Conservation (phyloP, 768 basidiomycete species). For the Lyophyllum semitale region DNA sequence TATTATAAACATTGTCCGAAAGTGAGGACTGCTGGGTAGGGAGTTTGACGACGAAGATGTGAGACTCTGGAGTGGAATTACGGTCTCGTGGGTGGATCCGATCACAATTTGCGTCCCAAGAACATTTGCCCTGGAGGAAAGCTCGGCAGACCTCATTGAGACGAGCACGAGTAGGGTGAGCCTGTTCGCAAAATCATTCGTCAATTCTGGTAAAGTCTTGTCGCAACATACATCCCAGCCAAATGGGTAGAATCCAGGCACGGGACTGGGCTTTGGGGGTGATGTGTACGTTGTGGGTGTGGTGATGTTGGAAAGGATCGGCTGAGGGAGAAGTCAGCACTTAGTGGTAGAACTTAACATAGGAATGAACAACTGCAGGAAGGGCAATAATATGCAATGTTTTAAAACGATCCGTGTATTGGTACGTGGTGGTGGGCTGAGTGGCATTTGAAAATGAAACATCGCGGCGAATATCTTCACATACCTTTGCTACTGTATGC, state of each 20-base stretch:
- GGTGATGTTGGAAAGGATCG: neutral
- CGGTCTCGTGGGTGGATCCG: neutral
- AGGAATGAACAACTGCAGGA: neutral
- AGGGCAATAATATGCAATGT: neutral
- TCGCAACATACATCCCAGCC: neutral
- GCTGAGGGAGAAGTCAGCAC: neutral
- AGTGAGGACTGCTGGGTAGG: neutral
- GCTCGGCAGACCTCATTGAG: conserved; percentile 31
- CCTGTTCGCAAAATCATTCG: conserved; percentile 16
- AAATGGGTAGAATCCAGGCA: neutral
- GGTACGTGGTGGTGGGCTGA: neutral
- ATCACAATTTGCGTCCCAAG: conserved; percentile 2
- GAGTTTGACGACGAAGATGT: neutral
- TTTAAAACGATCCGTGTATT: neutral
- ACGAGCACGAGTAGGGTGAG: conserved; percentile 23
- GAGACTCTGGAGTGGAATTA: neutral
- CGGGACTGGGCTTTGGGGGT: neutral
- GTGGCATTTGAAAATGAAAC: neutral
- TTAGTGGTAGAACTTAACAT: neutral
- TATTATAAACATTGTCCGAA: neutral
- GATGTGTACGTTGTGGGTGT: neutral
- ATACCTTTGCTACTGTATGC: no score
- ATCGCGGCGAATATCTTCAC: neutral
- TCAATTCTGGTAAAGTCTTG: neutral
- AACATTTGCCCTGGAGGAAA: conserved; percentile 21